These are phyloP conservation scores for Daldinia sp. DNA, from an alignment of 2,329 filamentous ascomycete genomes.

Conservation along the genomic window DNA sequence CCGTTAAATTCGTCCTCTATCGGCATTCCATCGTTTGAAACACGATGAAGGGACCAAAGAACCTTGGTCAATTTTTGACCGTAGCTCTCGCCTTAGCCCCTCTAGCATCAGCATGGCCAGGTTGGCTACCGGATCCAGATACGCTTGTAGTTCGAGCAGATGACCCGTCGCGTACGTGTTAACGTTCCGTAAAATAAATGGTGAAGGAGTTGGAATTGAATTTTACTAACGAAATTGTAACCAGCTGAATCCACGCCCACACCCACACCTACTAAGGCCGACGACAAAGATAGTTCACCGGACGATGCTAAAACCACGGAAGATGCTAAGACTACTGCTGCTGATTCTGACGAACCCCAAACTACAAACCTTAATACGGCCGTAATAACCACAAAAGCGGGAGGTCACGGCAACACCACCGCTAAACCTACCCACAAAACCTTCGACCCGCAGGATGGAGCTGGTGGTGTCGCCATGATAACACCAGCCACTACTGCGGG, in stretches of 20 bases:
- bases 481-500: constrained; percentile 57
- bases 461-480: constrained; percentile 62
- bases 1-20: constrained; percentile 18
- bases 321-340: constrained; percentile 15
- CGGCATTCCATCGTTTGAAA: constrained; percentile 41
- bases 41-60: constrained; percentile 59
- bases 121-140: constrained; percentile 63
- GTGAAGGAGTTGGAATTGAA: neutral
- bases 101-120: constrained; percentile 64
- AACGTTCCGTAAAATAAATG: neutral
- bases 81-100: constrained; percentile 61
- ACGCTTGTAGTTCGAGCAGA: constrained; percentile 61
- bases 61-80: constrained; percentile 57
- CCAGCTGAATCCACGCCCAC: constrained; percentile 33
- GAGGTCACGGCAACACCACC: constrained; percentile 41
- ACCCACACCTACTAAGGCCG: constrained; percentile 28
- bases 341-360: constrained; percentile 37
- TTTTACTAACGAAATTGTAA: constrained; percentile 23
- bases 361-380: constrained; percentile 55
- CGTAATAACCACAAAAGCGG: constrained; percentile 41
- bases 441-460: constrained; percentile 56
- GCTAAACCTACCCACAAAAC: constrained; percentile 48
- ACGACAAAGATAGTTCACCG: constrained; percentile 33
- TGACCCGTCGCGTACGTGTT: constrained; percentile 44
- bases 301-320: constrained; percentile 20